Evolutionary conservation across 805 yeast genomes (phyloP).

Genomic region (Sugiyamaella floridensis): DNA sequence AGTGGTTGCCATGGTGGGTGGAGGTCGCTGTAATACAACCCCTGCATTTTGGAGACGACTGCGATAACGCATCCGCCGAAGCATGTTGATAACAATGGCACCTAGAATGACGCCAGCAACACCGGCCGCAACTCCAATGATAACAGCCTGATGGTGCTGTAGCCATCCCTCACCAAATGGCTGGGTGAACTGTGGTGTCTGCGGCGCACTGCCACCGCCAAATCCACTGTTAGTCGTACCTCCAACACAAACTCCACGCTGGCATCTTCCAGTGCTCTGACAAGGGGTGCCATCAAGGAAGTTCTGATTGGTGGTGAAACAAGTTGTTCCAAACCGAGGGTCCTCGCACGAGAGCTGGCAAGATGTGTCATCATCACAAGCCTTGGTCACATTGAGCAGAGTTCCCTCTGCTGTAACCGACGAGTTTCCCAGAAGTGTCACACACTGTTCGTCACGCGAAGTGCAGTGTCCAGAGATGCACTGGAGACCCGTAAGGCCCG

Average conservation of each 20-base stretch:
- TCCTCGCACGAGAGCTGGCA: conserved; percentile 27
- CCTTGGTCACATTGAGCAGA: conserved; percentile 22
- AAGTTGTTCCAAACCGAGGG: conserved; percentile 20
- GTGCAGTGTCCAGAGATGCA: conserved; percentile 33
- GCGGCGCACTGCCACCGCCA: conserved; percentile 1
- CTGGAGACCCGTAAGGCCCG: conserved; percentile 12
- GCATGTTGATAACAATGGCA: not conserved
- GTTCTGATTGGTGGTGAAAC: conserved; percentile 26
- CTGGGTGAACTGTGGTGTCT: not conserved
- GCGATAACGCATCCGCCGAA: not conserved
- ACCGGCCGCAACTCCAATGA: conserved; percentile 21
- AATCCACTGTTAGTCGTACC: conserved; percentile 14
- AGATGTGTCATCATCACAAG: conserved; percentile 25
- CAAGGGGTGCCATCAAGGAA: conserved; percentile 33
- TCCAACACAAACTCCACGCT: conserved; percentile 27
- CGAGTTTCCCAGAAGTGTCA: conserved; percentile 23
- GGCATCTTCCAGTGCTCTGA: conserved; percentile 25
- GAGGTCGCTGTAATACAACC: not conserved
- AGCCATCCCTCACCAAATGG: conserved; percentile 22
- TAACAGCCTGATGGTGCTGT: conserved; percentile 15
- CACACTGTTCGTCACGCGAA: conserved; percentile 32
- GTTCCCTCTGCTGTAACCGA: conserved; percentile 18
- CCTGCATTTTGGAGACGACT: not conserved
- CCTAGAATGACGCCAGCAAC: conserved; percentile 17
- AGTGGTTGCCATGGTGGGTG: not conserved